phyloP scores from a whole-genome alignment of 176 grass and related monocot species.

The Lolium perenne region DNA sequence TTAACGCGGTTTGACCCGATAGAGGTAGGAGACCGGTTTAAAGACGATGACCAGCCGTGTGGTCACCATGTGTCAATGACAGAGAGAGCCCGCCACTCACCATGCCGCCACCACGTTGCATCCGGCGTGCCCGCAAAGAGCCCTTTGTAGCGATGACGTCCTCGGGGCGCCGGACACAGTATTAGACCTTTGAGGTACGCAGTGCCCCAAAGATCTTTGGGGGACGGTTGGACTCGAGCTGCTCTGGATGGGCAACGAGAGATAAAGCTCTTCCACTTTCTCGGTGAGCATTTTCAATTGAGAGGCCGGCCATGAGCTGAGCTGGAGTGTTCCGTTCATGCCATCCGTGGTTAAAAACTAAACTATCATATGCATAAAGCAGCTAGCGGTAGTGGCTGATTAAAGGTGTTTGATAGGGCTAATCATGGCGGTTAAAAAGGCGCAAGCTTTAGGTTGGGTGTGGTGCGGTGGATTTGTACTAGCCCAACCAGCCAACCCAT shows the following conservation, averaged over 20 bases:
- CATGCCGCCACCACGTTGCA: too few species aligned
- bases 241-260: constrained; percentile 24
- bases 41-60: too few species aligned
- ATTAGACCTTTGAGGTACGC: too few species aligned
- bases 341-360: constrained; percentile 47
- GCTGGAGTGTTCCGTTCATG: constrained; percentile 50
- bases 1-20: too few species aligned
- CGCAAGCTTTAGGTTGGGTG: constrained; percentile 29
- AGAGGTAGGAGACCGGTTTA: too few species aligned
- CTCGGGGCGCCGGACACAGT: too few species aligned
- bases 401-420: constrained; percentile 62
- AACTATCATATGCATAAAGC: constrained; percentile 16
- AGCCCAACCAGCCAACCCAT: constrained; percentile 25
- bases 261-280: constrained; percentile 61
- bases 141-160: too few species aligned
- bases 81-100: too few species aligned
- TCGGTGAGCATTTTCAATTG: constrained; percentile 45
- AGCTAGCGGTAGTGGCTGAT: constrained; percentile 18
- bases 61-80: too few species aligned
- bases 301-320: constrained; percentile 22
- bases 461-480: not conserved
- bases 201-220: too few species aligned
- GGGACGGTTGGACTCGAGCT: too few species aligned
- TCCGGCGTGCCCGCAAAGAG: too few species aligned
- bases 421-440: constrained; percentile 63